These are phyloP conservation scores for Saitozyma sp. DNA, from an alignment of 768 basidiomycete species.

Conservation along the genomic window DNA sequence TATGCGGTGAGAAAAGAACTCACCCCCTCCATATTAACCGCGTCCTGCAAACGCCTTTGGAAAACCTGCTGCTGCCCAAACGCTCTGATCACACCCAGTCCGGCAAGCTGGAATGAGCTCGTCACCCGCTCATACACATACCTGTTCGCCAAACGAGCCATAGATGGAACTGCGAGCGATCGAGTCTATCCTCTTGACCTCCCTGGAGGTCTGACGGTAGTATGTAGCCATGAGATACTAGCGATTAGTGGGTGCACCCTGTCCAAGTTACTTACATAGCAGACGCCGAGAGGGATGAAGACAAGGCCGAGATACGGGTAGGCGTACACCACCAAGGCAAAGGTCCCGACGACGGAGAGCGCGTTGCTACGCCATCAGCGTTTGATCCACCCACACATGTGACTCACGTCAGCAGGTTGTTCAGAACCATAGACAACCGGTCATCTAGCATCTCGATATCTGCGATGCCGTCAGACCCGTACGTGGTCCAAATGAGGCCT, in stretches of 20 bases:
- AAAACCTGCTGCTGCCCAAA: constrained; percentile 30
- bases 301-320: constrained; percentile 40
- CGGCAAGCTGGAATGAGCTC: constrained; percentile 18
- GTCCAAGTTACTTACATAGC: constrained; percentile 18
- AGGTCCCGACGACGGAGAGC: constrained; percentile 41
- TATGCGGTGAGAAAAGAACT: not conserved
- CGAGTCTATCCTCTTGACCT: constrained; percentile 41
- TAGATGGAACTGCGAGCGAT: constrained; percentile 30
- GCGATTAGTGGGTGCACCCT: not conserved
- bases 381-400: constrained; percentile 7
- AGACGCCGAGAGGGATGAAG: constrained; percentile 35
- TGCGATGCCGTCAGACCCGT: not conserved
- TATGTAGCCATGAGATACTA: constrained; percentile 32
- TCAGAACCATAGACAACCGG: constrained; percentile 22
- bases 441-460: constrained; percentile 51
- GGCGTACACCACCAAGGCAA: constrained; percentile 45
- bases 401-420: constrained; percentile 23
- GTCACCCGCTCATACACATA: not conserved
- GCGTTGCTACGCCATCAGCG: constrained; percentile 18
- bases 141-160: constrained; percentile 30
- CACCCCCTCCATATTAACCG: constrained; percentile 32
- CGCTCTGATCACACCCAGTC: constrained; percentile 37
- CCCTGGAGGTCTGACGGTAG: constrained; percentile 34
- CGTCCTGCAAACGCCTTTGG: constrained; percentile 19
- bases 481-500: constrained; percentile 53